These are phyloP conservation scores for Corynespora cassiicola DNA, from an alignment of 2,329 filamentous ascomycete species.

Conservation along the genomic window DNA sequence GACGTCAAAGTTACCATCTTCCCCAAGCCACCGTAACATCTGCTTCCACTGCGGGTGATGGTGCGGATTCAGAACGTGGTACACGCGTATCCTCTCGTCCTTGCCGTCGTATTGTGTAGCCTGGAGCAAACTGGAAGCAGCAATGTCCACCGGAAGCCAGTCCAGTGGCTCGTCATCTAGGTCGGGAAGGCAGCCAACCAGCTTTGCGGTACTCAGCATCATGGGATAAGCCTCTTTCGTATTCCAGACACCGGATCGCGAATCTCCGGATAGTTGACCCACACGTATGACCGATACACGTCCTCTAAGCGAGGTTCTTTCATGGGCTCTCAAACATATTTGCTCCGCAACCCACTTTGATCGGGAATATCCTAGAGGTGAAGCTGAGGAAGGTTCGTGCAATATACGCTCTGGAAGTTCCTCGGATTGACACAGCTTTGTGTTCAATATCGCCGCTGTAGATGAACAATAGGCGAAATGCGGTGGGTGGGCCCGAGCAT, in stretches of 20 bases:
- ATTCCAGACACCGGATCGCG: conserved; percentile 34
- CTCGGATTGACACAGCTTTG: conserved; percentile 14
- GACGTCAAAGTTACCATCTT: conserved; percentile 46
- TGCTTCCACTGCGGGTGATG: conserved; percentile 52
- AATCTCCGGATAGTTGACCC: conserved; percentile 48
- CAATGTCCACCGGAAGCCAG: conserved; percentile 43
- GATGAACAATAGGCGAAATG: conserved; percentile 61
- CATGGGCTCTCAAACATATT: conserved; percentile 53
- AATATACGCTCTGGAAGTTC: conserved; percentile 52
- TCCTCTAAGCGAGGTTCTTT: conserved; percentile 33
- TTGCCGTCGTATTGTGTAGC: conserved; percentile 33
- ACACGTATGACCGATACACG: conserved; percentile 45
- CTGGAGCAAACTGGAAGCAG: conserved; percentile 56
- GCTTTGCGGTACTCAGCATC: conserved; percentile 38
- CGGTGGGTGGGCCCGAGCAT: conserved; percentile 34
- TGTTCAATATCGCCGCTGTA: conserved; percentile 53
- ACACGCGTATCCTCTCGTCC: conserved; percentile 39
- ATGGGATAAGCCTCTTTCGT: conserved; percentile 44
- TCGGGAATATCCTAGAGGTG: conserved; percentile 60
- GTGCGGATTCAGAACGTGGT: conserved; percentile 59
- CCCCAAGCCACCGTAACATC: conserved; percentile 54
- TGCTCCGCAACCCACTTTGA: conserved; percentile 65
- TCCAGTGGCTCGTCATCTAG: conserved; percentile 33
- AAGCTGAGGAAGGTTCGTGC: conserved; percentile 50
- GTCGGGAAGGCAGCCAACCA: conserved; percentile 38